Percentiles rank a stretch among this genome's conserved stretches.
These are phyloP conservation scores for Schwanniomyces occidentalis DNA, from an alignment of 805 yeast species.

Conservation along the genomic window DNA sequence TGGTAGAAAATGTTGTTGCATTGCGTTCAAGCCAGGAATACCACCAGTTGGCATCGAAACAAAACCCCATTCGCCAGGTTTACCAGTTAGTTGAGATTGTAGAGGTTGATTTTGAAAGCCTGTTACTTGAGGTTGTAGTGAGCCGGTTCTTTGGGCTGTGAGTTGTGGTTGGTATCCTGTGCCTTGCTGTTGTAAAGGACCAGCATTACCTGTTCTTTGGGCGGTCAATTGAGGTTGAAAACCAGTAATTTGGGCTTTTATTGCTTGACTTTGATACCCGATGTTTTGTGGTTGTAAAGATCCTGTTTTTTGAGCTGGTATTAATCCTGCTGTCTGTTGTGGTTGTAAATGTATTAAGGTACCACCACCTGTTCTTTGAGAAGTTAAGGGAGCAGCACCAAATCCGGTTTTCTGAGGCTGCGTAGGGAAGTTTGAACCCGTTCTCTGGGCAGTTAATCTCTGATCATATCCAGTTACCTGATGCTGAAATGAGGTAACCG, in stretches of 20 bases:
- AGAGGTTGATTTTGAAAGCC: constrained; percentile 42
- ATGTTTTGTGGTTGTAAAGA: constrained; percentile 45
- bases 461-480: constrained; percentile 36
- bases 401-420: constrained; percentile 15
- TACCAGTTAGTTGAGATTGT: constrained; percentile 60
- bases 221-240: constrained; percentile 28
- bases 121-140: constrained; percentile 26
- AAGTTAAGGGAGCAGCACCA: constrained; percentile 18
- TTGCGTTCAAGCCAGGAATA: constrained; percentile 66
- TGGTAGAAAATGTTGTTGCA: constrained; percentile 70
- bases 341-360: constrained; percentile 51
- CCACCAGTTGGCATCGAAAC: constrained; percentile 69
- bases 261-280: constrained; percentile 12
- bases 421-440: constrained; percentile 23
- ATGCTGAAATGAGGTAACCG: constrained; percentile 33
- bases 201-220: constrained; percentile 21
- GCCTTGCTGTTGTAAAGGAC: constrained; percentile 16
- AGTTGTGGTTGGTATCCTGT: constrained; percentile 26
- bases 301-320: constrained; percentile 48
- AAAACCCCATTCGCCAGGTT: constrained; percentile 82
- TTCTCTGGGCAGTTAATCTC: constrained; percentile 8
- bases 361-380: constrained; percentile 50
- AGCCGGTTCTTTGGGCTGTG: constrained; percentile 38
- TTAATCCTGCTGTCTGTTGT: constrained; percentile 69
- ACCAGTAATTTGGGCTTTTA: constrained; percentile 27